Conservation (phyloP, 2,329 filamentous ascomycete genomes). For the Aspergillus sp. region DNA sequence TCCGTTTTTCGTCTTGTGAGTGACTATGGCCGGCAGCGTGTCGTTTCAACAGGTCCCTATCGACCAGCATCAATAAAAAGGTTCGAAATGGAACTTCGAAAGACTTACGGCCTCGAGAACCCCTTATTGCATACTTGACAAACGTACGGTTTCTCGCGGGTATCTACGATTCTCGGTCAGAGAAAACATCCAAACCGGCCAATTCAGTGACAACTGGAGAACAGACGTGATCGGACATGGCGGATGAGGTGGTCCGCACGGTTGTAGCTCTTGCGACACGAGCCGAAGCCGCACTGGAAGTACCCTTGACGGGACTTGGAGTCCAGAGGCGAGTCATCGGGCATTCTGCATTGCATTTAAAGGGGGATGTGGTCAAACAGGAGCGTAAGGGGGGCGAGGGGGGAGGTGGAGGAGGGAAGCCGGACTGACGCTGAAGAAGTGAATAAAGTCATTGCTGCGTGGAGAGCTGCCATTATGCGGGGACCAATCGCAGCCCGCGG, state of each 20-base stretch:
- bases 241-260: slow-evolving; percentile 54
- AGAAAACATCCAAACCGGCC: slow-evolving; percentile 9
- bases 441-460: neutral
- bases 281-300: slow-evolving; percentile 54
- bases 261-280: slow-evolving; percentile 53
- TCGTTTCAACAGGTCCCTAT: slow-evolving; percentile 50
- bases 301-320: slow-evolving; percentile 23
- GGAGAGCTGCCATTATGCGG: neutral
- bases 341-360: slow-evolving; percentile 5
- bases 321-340: neutral
- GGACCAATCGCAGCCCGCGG: neutral
- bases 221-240: slow-evolving; percentile 51
- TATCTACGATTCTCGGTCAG: slow-evolving; percentile 17
- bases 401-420: neutral
- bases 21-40: slow-evolving; percentile 42
- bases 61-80: neutral
- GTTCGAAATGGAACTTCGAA: neutral
- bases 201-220: neutral
- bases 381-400: neutral
- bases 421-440: neutral
- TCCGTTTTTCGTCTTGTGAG: slow-evolving; percentile 38
- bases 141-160: slow-evolving; percentile 33
- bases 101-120: slow-evolving; percentile 31
- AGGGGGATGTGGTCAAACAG: neutral
- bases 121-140: slow-evolving; percentile 34